Evolutionary conservation across 116 monocot species (phyloP).

Genomic region (Trichopus zeylanicus): DNA sequence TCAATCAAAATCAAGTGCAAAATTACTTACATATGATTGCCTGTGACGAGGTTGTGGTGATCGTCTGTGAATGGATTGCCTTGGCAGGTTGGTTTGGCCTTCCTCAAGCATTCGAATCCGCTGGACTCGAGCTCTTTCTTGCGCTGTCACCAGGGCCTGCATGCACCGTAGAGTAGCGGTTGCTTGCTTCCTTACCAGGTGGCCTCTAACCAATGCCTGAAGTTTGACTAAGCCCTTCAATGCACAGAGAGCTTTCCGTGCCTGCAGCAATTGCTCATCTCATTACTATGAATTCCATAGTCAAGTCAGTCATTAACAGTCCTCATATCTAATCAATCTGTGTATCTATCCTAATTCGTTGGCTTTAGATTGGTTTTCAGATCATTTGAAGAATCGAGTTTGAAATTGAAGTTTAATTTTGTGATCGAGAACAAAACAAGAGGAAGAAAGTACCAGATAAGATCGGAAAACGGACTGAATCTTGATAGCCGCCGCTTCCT

Average conservation of each 20-base stretch:
- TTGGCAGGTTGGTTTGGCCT: constrained; percentile 10
- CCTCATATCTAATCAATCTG: no score
- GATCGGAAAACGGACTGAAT: constrained; percentile 50
- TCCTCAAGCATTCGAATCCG: constrained; percentile 36
- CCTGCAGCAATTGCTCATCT: constrained; percentile 28
- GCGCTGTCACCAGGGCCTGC: constrained; percentile 71
- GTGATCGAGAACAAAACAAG: not conserved
- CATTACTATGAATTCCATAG: not conserved
- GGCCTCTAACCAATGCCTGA: constrained; percentile 82
- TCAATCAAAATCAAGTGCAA: not conserved
- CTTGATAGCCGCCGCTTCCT: constrained; percentile 34
- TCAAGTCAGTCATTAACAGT: no score
- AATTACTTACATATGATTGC: constrained; percentile 25
- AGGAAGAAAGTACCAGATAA: constrained; percentile 35
- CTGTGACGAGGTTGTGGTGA: constrained; percentile 18
- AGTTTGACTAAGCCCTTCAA: constrained; percentile 86
- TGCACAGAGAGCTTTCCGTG: constrained; percentile 81
- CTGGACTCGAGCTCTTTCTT: constrained; percentile 53
- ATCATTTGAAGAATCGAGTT: no score
- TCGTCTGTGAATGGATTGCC: constrained; percentile 23
- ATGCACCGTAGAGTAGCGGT: constrained; percentile 73
- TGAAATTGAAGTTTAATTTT: no score
- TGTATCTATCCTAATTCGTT: no score
- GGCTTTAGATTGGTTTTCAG: no score
- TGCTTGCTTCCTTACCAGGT: constrained; percentile 84